Evolutionary conservation across 345 rosid genomes (phyloP), one percentile per base, ranked within the genome.

Genomic region (Citrus sp.): DNA sequence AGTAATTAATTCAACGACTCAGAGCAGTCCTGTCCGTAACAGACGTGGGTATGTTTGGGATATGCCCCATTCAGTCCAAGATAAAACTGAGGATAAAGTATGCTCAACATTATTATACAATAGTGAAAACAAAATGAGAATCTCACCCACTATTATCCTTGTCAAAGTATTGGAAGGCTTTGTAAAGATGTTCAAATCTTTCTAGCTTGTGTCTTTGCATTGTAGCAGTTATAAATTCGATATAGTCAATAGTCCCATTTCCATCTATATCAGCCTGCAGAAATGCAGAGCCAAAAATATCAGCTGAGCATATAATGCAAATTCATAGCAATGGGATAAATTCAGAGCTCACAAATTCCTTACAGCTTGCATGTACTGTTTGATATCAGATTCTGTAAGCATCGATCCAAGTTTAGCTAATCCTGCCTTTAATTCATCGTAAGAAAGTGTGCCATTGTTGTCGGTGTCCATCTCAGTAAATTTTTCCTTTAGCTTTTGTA

Each of bases 401-500:
- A 85, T 91, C 24, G 97, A 93, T 62, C 95, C 98, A 65, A 90
- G 86, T 70, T 89, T 83, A 78, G 94, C 90, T 84, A 94, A 80
- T 68, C 98, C 93, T 62, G 84, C 76, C 84, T 90, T 90, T 79
- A 94, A 80, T 75, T 94, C 97, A 73, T 90, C 90, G 78, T 88
- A 93, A 30, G 97, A 93, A 85, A 94, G 92, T 32, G 94, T 87
- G 46, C 96, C 95, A 79, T 91, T 92, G 49, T 90, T 90, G 86
- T 94, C 91, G 4, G 98, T 92, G 81, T 94, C 98, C 68, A 94
- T 87, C 85, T 90, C 90, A 3, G 89, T 84, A 76, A 94, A 92
- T 93, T 88, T 89, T 51, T 86, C 81, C 84, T 94, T 94, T 32
- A 91, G 88, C 58, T 96, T 96, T 82, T 88, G 89, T 66, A 92